These are phyloP conservation scores for Ogataea chonburiensis DNA, from an alignment of 805 yeast genomes.

Conservation along the genomic window DNA sequence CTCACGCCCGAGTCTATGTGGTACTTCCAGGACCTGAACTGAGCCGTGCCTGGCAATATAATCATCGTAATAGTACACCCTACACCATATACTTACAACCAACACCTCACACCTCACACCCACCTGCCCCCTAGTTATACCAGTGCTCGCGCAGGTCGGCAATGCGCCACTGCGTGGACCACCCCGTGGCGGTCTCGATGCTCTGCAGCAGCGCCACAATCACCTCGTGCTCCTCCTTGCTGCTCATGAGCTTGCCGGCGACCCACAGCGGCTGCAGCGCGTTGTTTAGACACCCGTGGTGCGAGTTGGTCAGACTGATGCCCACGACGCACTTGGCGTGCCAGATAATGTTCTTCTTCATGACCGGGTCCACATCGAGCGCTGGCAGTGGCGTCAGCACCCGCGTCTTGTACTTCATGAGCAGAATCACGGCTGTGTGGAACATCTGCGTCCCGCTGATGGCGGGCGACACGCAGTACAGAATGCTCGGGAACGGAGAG, in stretches of 20 bases:
- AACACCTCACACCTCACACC: no score
- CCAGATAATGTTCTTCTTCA: conserved; percentile 27
- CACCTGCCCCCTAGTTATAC: no score
- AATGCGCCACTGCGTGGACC: conserved; percentile 24
- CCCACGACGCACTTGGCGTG: conserved; percentile 40
- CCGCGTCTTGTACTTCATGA: conserved; percentile 42
- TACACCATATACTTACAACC: no score
- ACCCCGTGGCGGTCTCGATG: conserved; percentile 28
- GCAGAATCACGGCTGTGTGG: conserved; percentile 40
- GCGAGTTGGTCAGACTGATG: conserved; percentile 33
- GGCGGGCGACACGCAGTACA: conserved; percentile 41
- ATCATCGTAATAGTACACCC: conserved; percentile 2
- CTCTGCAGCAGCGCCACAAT: conserved; percentile 22
- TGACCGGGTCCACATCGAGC: conserved; percentile 14
- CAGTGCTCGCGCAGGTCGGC: conserved; percentile 25
- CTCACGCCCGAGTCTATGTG: conserved; percentile 21
- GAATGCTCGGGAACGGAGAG: conserved; percentile 36
- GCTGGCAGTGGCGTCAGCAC: conserved; percentile 11
- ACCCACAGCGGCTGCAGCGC: conserved; percentile 30
- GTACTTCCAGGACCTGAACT: conserved; percentile 34
- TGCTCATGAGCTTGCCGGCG: conserved; percentile 28
- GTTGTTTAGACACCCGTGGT: conserved; percentile 29
- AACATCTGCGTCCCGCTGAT: conserved; percentile 41
- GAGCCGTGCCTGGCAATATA: neutral
- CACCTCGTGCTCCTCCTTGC: conserved; percentile 26